Base-by-base conservation (phyloP, 257 asterid species). In the Prunella vulgaris region DNA sequence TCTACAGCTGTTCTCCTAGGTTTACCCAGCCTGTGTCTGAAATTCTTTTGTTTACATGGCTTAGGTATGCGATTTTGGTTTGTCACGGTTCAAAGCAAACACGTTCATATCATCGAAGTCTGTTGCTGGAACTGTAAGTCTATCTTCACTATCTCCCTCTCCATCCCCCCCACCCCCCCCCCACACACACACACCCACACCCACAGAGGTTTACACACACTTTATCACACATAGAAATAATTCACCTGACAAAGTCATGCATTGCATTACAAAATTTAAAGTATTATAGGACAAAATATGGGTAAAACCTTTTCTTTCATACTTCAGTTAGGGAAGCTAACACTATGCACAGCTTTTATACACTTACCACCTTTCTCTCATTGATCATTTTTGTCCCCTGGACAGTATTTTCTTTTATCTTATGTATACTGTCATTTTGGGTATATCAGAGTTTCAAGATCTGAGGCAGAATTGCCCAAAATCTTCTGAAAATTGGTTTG, bases 1-100 rank as follows among this genome's bases (percentile, higher is more conserved):
- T 17, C 42, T 60, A 1, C 60, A 53, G 66, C 15, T 62, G 18
- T n/a, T 52, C 13, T 38, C 14, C 52, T 25, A 30, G 64, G 56
- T 46, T 64, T n/a, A 7, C 20, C 46, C 4, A 27, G 15, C 66
- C 22, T 74, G 38, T 24, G 40, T 57, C 79, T 70, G 68, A 73
- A 27, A 7, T 35, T 40, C 14, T 17, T 68, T 32, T 44, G 33
- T 13, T 24, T 7, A 49, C 38, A 21, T 73, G 22, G 3, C 60
- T 61, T 69, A 92, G 98, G 98, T 92, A 2, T 90, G 98, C 64
- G 98, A 92, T 84, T 92, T 92, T 74, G 98, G 98, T 68, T 76
- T 92, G 71, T 92, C 98, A 28, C 81, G 97, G 76, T 92, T 92
- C 80, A 90, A 92, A 90, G 91, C 96, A 35, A 92, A 86, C 87